Evolutionary conservation across 805 yeast species (phyloP).

Genomic region (Wickerhamiella siamensis): DNA sequence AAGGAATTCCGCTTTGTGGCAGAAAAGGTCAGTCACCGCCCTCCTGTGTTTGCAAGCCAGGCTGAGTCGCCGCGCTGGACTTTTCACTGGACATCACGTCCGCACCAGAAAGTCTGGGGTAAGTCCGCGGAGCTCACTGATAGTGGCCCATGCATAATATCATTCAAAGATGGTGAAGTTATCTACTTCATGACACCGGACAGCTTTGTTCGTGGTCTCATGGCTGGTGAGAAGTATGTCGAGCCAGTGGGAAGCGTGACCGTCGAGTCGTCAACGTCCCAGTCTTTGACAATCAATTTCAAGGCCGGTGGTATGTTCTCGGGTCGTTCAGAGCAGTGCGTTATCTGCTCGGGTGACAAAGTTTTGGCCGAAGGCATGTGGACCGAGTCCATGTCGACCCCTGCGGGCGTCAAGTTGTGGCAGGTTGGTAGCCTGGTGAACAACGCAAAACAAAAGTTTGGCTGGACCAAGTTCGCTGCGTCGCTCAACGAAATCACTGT

Average conservation of each 20-base stretch:
- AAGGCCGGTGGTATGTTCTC: slow-evolving; percentile 76
- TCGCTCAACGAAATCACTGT: slow-evolving; percentile 64
- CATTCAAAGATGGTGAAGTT: slow-evolving; percentile 46
- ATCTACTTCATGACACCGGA: slow-evolving; percentile 76
- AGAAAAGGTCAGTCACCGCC: slow-evolving; percentile 83
- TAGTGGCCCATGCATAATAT: slow-evolving; percentile 51
- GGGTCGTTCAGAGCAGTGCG: slow-evolving; percentile 59
- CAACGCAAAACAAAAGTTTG: slow-evolving; percentile 52
- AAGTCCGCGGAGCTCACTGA: slow-evolving; percentile 74
- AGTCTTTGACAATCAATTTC: slow-evolving; percentile 56
- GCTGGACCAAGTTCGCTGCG: slow-evolving; percentile 74
- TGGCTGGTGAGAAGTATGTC: slow-evolving; percentile 88
- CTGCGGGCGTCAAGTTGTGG: slow-evolving; percentile 41
- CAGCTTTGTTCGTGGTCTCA: slow-evolving; percentile 65
- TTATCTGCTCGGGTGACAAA: slow-evolving; percentile 11
- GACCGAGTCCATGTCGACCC: slow-evolving; percentile 38
- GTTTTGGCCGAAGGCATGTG: slow-evolving; percentile 50
- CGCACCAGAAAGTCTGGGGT: slow-evolving; percentile 85
- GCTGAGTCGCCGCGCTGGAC: slow-evolving; percentile 63
- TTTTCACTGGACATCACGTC: slow-evolving; percentile 27
- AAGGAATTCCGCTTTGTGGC: slow-evolving; percentile 56
- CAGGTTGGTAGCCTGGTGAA: slow-evolving; percentile 48
- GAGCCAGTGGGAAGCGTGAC: slow-evolving; percentile 68
- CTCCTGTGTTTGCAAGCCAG: slow-evolving; percentile 69
- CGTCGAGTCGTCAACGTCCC: slow-evolving; percentile 54